Evolutionary conservation across 192 early-diverging fungal genomes (phyloP).

Genomic region (Gonapodya prolifera): DNA sequence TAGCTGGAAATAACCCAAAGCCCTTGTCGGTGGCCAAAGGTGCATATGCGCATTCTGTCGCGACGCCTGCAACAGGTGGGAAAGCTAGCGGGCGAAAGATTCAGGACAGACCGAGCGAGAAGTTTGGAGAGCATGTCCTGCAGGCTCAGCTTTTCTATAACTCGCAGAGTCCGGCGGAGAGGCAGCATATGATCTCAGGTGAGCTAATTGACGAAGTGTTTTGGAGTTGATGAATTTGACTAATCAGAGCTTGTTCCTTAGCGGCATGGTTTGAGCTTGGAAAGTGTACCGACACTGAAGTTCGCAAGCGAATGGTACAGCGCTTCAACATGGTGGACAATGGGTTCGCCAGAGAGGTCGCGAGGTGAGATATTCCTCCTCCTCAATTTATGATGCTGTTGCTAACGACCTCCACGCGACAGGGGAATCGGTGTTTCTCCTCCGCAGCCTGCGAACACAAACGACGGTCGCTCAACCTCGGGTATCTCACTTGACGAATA

Average conservation of each 20-base stretch:
- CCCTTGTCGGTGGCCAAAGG: not conserved
- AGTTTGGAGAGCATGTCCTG: not conserved
- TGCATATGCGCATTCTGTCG: not conserved
- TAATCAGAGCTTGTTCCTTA: too few species aligned
- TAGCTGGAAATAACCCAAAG: not conserved
- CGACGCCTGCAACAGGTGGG: not conserved
- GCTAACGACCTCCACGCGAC: too few species aligned
- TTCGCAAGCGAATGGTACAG: not conserved
- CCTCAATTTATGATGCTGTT: too few species aligned
- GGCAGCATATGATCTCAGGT: not conserved
- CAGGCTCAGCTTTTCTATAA: not conserved
- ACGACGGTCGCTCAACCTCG: not conserved
- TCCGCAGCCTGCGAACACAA: not conserved
- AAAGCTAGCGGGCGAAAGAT: not conserved
- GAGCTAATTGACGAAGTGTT: too few species aligned
- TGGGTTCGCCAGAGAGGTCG: not conserved
- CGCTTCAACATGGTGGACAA: not conserved
- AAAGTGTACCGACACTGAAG: not conserved
- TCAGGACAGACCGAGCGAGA: not conserved
- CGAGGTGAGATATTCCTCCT: not conserved
- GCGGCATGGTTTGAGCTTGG: not conserved
- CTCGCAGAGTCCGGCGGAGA: not conserved
- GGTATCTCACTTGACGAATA: not conserved
- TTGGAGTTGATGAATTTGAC: too few species aligned
- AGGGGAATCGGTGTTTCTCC: not conserved